Percentiles rank a stretch among this genome's conserved stretches.
Evolutionary conservation across 306 rosid genomes (phyloP).

Genomic region (Dalbergia cochinchinensis): DNA sequence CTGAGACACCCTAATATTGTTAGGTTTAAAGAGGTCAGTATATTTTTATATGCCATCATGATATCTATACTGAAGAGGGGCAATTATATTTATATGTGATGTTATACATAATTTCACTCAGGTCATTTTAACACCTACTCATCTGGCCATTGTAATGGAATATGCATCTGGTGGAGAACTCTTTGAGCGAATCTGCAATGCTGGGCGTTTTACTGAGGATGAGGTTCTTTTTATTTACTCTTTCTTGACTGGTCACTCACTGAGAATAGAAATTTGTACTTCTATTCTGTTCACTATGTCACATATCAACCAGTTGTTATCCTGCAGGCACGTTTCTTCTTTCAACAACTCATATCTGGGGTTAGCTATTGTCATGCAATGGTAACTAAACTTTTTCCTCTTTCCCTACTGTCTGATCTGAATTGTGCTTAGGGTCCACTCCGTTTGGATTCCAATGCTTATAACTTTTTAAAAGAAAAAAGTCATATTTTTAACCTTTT

Average conservation of each 20-base stretch:
- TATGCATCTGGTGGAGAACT: conserved; percentile 98
- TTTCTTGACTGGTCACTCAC: neutral
- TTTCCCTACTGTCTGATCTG: neutral
- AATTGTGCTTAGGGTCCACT: neutral
- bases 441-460: no score
- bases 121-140: conserved; percentile 93
- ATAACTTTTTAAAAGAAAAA: no score
- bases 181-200: conserved; percentile 76
- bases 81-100: neutral
- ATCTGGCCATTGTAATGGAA: conserved; percentile 95
- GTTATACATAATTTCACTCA: conserved; percentile 30
- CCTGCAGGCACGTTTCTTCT: conserved; percentile 96
- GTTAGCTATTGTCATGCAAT: conserved; percentile 97
- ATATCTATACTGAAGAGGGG: neutral
- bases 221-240: conserved; percentile 65
- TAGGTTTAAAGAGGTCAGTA: conserved; percentile 89
- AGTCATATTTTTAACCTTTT: no score
- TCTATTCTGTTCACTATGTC: conserved; percentile 20
- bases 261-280: neutral
- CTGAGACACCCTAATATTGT: conserved; percentile 96
- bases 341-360: conserved; percentile 98
- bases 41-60: neutral
- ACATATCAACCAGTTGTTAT: conserved; percentile 39
- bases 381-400: conserved; percentile 59
- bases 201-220: conserved; percentile 84